Base-by-base conservation (phyloP, 208 protist genomes). In the Herpetomonas samuelpessoai region DNA sequence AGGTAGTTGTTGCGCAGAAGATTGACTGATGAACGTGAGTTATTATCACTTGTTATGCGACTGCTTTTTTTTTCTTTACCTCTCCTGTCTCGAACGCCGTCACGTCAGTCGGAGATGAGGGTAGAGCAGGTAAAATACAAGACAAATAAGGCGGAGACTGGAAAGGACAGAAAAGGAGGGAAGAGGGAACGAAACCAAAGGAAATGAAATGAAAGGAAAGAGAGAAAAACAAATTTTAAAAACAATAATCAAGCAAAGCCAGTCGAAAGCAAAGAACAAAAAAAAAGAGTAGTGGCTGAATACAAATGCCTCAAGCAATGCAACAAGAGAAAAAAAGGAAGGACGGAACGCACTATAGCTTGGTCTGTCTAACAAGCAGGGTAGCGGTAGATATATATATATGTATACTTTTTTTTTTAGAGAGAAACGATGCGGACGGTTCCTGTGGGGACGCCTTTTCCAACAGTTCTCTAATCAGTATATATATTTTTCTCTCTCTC, bases 351-450 rank as follows among this genome's bases (percentile, higher is more conserved):
- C n/a, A n/a, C n/a, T n/a, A 53, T 35, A 35, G 48, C 9, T 7
- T 53, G 35, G 25, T 41, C 25, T 53, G 29, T 9, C 38, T 51
- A 57, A 26, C 14, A 57, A 51, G 25, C 21, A 51, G 16, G 19
- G 65, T 65, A 67, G 62, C 22, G 49, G 51, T 67, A 67, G 63
- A 68, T 68, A 68, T 68, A 68, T 61, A 24, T 56, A 22, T 59
- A 62, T 58, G 41, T 57, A 55, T 66, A 28, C 16, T 57, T 41
- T 38, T 58, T 47, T 38, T 58, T 47, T 48, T 9, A 59, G 7
- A 3, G 3, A 29, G 21, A 45, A 44, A 57, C 3, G 25, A 57
- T 24, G 21, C 10, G 22, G 14, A 28, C 25, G n/a, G 22, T 54
- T 7, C 7, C 7, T 54, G 28, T 54, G 12, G 22, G 24, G 25